Conservation (phyloP, 176 grass and related monocot genomes). For the Triticum dicoccoides region DNA sequence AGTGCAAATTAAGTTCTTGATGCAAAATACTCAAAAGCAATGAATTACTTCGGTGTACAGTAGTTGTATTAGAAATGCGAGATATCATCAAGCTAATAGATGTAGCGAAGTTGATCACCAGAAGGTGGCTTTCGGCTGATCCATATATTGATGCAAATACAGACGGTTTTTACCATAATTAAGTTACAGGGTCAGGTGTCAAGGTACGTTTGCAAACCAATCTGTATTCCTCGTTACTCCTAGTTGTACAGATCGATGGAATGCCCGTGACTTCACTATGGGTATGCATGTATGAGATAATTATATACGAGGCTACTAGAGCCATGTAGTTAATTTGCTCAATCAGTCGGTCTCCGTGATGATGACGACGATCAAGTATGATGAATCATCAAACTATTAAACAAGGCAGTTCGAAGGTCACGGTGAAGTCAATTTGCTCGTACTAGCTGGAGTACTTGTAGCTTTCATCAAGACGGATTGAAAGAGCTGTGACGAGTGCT, state of each 20-base stretch:
- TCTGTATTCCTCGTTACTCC: too few relatives aligned
- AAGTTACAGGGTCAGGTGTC: too few relatives aligned
- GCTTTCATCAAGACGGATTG: slow-evolving; percentile 23
- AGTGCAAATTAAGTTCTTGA: too few relatives aligned
- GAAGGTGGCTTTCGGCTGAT: too few relatives aligned
- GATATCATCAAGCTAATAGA: too few relatives aligned
- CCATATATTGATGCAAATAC: too few relatives aligned
- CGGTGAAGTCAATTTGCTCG: slow-evolving; percentile 20
- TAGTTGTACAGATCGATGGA: neutral
- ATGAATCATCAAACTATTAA: neutral
- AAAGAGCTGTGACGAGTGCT: slow-evolving; percentile 8
- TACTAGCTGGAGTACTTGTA: slow-evolving; percentile 13
- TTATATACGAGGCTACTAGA: neutral
- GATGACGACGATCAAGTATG: neutral
- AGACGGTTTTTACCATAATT: too few relatives aligned
- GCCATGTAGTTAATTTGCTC: neutral
- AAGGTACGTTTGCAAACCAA: too few relatives aligned
- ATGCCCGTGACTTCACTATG: neutral
- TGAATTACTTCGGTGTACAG: neutral
- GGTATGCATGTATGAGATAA: neutral
- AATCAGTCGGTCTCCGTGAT: neutral
- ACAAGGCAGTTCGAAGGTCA: neutral
- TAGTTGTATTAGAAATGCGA: too few relatives aligned
- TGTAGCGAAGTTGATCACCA: too few relatives aligned
- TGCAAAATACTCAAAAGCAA: too few relatives aligned